Base-by-base conservation (phyloP, 495 filamentous ascomycete species). In the Penicillium cosmopolitanum region DNA sequence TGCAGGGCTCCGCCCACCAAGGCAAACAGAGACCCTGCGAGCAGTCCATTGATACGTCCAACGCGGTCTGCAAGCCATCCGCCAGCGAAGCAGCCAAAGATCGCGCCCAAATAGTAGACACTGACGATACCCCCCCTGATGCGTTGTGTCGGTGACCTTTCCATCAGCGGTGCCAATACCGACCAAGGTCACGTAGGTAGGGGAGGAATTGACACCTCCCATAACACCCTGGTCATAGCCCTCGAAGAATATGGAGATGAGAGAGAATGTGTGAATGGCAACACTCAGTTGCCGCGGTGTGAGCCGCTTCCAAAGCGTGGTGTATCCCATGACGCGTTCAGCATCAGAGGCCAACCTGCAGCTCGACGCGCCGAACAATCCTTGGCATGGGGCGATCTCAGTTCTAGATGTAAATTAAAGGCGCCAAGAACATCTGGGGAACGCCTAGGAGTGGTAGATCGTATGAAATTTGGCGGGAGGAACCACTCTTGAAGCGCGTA, bases 181-280 rank as follows among this genome's bases (percentile, higher is more conserved):
- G 4, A 78, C 74, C 52, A 65, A 55, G 3, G 62, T 68, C 10
- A 78, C 67, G 56, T 80, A 82, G 9, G 55, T 66, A 5, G 73
- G 74, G 33, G 77, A 56, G 52, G 69, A 65, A 50, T 82, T 83
- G 42, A 82, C 77, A 35, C 76, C 77, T n/a, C 78, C 78, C 76
- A 80, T 82, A 35, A 82, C 77, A 23, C 79, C 80, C 59, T 82
- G 80, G 46, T 82, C 80, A 69, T 82, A 83, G n/a, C 82, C 81
- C 57, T 81, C 77, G 68, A 83, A 82, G 69, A 84, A 83, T 53
- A 84, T 82, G 18, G 74, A 77, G 8, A 82, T 66, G 13, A 79
- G 69, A 19, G 77, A 81, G 51, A 84, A 78, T 19, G 62, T 57
- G 33, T 79, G 75, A 44, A 82, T 80, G n/a, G 74, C 69, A 12